These are phyloP conservation scores for Aspergillus candidus DNA, from an alignment of 2,329 filamentous ascomycete genomes.

Conservation along the genomic window DNA sequence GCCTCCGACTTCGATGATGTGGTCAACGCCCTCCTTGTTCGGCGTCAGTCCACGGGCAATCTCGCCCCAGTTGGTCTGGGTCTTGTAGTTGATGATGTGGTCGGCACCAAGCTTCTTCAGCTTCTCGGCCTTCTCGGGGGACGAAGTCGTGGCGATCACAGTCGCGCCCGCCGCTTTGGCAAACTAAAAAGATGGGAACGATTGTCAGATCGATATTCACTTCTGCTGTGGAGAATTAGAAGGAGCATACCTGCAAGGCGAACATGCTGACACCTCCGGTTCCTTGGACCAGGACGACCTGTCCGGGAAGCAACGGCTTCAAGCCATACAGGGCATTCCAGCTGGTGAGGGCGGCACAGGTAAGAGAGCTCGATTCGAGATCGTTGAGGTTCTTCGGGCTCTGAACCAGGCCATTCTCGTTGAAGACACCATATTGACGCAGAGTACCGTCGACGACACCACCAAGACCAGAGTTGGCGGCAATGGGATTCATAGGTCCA, in stretches of 20 bases:
- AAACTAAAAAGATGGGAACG: slow-evolving; percentile 25
- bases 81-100: slow-evolving; percentile 57
- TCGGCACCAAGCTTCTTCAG: slow-evolving; percentile 53
- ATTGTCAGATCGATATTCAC: no score
- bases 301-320: slow-evolving; percentile 47
- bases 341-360: slow-evolving; percentile 57
- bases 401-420: slow-evolving; percentile 61
- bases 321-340: slow-evolving; percentile 63
- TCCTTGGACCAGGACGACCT: slow-evolving; percentile 55
- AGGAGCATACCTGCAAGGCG: slow-evolving; percentile 41
- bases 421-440: slow-evolving; percentile 61
- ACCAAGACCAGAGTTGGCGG: slow-evolving; percentile 55
- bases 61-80: slow-evolving; percentile 53
- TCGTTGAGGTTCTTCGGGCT: slow-evolving; percentile 52
- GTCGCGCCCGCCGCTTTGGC: slow-evolving; percentile 47
- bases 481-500: slow-evolving; percentile 39
- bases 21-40: slow-evolving; percentile 51
- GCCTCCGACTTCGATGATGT: slow-evolving; percentile 62
- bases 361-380: slow-evolving; percentile 52
- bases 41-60: slow-evolving; percentile 49
- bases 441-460: slow-evolving; percentile 63
- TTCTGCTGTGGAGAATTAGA: not conserved
- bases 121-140: slow-evolving; percentile 48
- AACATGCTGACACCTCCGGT: slow-evolving; percentile 57
- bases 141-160: slow-evolving; percentile 56